Percentiles rank a stretch among this genome's conserved stretches.
Conservation (phyloP, 1,284 basidiomycete genomes). For the Lentinula novae-zelandiae region DNA sequence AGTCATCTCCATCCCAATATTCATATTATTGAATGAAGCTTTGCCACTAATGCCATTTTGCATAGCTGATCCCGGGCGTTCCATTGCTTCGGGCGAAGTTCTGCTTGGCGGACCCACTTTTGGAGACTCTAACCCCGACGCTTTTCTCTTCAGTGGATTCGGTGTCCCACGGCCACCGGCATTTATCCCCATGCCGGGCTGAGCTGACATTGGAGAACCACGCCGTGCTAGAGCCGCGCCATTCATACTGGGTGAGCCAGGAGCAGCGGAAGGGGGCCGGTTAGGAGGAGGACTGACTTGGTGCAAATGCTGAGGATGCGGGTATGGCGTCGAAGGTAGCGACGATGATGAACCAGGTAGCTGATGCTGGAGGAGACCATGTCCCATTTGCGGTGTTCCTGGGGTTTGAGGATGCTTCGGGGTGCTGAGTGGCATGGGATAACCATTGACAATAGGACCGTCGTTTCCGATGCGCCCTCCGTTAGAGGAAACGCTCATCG, state of each 20-base stretch:
- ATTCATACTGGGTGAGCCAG: slow-evolving; percentile 4
- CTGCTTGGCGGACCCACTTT: slow-evolving; percentile 8
- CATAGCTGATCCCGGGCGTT: slow-evolving; percentile 3
- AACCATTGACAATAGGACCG: slow-evolving; percentile 3
- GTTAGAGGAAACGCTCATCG: slow-evolving; percentile 4
- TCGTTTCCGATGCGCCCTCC: neutral
- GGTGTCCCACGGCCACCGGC: slow-evolving; percentile 6
- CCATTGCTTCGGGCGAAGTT: neutral
- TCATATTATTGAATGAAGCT: neutral
- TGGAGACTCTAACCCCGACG: slow-evolving; percentile 11
- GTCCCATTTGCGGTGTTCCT: slow-evolving; percentile 11
- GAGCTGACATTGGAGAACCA: neutral
- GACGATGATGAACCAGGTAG: neutral
- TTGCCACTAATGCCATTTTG: slow-evolving; percentile 6
- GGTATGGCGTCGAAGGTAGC: slow-evolving; percentile 2
- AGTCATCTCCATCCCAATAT: neutral
- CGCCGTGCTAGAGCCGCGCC: neutral
- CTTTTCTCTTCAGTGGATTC: slow-evolving; percentile 10
- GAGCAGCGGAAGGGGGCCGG: neutral
- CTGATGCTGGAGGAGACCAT: neutral
- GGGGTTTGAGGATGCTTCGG: slow-evolving; percentile 7
- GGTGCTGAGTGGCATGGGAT: neutral
- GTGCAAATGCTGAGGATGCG: neutral
- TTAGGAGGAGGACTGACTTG: slow-evolving; percentile 10
- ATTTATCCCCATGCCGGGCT: neutral